Conservation (phyloP, 2,329 filamentous ascomycete species). For the Gnomoniopsis smithogilvyi region DNA sequence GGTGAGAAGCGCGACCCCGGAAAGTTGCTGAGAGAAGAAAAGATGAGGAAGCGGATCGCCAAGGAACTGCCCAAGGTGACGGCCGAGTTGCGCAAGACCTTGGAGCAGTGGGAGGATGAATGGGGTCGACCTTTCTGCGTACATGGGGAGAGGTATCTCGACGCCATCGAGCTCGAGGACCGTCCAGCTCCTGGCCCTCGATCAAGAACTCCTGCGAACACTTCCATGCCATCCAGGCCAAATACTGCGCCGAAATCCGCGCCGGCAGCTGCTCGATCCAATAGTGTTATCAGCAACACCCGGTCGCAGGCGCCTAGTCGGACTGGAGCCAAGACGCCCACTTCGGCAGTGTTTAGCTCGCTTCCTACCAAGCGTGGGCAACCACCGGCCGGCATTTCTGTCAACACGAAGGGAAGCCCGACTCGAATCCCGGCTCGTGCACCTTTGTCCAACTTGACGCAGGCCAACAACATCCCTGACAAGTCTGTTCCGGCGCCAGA, state of each 20-base stretch:
- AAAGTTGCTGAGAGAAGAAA: slow-evolving; percentile 90
- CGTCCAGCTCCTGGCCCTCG: slow-evolving; percentile 59
- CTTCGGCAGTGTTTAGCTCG: slow-evolving; percentile 31
- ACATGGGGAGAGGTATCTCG: slow-evolving; percentile 86
- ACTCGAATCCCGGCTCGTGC: slow-evolving; percentile 68
- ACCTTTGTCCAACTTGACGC: slow-evolving; percentile 65
- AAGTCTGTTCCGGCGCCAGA: slow-evolving; percentile 47
- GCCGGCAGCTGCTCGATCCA: slow-evolving; percentile 32
- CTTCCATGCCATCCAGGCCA: slow-evolving; percentile 32
- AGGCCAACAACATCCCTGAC: slow-evolving; percentile 79
- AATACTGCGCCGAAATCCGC: slow-evolving; percentile 39
- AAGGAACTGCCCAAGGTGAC: slow-evolving; percentile 95
- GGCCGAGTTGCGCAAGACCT: slow-evolving; percentile 73
- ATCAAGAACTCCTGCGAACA: slow-evolving; percentile 72
- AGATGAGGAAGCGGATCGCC: slow-evolving; percentile 95
- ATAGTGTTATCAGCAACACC: slow-evolving; percentile 29
- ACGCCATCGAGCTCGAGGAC: slow-evolving; percentile 69
- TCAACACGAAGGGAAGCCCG: slow-evolving; percentile 49
- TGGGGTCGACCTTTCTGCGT: slow-evolving; percentile 92
- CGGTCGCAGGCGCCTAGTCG: slow-evolving; percentile 34
- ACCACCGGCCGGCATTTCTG: slow-evolving; percentile 22
- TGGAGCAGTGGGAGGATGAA: slow-evolving; percentile 89
- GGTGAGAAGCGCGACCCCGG: slow-evolving; percentile 93
- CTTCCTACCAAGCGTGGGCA: slow-evolving; percentile 31
- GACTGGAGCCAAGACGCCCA: slow-evolving; percentile 53